A percentile compares a stretch with the other conserved stretches of the same genome.
phyloP scores from a whole-genome alignment of 2,329 filamentous ascomycete species.

The Calonectria multiphialidica region DNA sequence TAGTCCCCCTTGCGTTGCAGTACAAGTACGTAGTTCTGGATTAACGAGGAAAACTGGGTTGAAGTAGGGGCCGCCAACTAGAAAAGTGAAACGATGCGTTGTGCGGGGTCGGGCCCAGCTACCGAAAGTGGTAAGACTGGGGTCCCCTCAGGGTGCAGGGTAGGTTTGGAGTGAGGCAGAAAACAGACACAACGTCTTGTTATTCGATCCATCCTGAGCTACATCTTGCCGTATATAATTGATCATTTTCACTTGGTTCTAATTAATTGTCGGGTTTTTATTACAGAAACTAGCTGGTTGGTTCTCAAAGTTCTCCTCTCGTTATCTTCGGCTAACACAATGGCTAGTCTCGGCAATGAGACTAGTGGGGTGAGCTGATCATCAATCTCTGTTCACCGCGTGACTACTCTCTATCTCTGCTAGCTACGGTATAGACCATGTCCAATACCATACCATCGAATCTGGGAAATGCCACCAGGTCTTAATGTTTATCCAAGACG shows the following conservation, averaged over 20 bases:
- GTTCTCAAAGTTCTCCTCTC: background rate
- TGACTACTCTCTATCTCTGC: too few relatives aligned
- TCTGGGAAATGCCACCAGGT: too few relatives aligned
- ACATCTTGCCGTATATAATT: background rate
- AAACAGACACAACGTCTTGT: background rate
- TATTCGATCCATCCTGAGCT: background rate
- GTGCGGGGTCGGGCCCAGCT: conserved; percentile 15
- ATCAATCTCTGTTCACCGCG: background rate
- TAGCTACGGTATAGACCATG: too few relatives aligned
- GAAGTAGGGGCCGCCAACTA: background rate
- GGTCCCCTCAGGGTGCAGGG: background rate
- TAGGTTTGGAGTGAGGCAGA: background rate
- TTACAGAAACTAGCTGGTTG: background rate
- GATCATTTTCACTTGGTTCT: background rate
- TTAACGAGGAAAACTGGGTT: conserved; percentile 2
- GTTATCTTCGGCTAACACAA: background rate
- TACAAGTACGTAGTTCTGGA: background rate
- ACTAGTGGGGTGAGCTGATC: background rate
- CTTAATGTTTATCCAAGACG: too few relatives aligned
- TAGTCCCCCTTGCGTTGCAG: background rate
- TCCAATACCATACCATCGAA: too few relatives aligned
- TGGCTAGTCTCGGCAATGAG: background rate
- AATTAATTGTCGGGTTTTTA: background rate
- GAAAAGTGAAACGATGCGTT: background rate
- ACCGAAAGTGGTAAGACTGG: background rate